phyloP scores from a whole-genome alignment of 2,329 filamentous ascomycete species.

The Fusarium tupiense region DNA sequence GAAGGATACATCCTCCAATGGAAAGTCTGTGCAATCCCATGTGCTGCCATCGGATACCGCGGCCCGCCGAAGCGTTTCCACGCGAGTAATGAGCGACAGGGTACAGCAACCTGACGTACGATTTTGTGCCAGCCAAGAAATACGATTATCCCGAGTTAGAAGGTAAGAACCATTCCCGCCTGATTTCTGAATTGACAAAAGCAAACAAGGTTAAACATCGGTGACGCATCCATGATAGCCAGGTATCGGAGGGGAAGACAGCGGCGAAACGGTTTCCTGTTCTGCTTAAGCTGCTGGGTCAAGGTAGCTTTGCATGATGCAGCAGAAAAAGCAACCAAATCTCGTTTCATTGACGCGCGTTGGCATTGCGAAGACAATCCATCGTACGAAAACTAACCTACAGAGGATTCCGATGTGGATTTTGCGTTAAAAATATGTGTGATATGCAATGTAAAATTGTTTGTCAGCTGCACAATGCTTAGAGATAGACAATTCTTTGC shows the following conservation, averaged over 20 bases:
- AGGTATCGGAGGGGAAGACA: neutral
- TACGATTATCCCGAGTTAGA: neutral
- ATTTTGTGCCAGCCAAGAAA: neutral
- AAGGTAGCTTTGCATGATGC: neutral
- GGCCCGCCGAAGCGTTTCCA: neutral
- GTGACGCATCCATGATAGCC: neutral
- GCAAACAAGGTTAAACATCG: neutral
- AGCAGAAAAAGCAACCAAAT: neutral
- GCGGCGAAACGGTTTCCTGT: neutral
- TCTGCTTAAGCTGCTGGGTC: neutral
- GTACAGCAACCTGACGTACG: neutral
- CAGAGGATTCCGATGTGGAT: neutral
- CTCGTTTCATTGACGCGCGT: neutral
- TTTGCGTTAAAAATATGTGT: rapidly evolving
- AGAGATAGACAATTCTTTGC: no score
- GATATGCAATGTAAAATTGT: neutral
- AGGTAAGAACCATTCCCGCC: neutral
- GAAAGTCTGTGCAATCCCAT: neutral
- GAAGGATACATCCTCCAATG: neutral
- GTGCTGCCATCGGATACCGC: neutral
- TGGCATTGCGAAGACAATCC: no score
- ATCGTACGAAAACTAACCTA: neutral
- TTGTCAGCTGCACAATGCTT: neutral
- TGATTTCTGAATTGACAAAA: neutral
- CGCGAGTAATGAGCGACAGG: neutral